Evolutionary conservation across 768 basidiomycete genomes (phyloP).

Genomic region (Dacryopinax primogenitus): DNA sequence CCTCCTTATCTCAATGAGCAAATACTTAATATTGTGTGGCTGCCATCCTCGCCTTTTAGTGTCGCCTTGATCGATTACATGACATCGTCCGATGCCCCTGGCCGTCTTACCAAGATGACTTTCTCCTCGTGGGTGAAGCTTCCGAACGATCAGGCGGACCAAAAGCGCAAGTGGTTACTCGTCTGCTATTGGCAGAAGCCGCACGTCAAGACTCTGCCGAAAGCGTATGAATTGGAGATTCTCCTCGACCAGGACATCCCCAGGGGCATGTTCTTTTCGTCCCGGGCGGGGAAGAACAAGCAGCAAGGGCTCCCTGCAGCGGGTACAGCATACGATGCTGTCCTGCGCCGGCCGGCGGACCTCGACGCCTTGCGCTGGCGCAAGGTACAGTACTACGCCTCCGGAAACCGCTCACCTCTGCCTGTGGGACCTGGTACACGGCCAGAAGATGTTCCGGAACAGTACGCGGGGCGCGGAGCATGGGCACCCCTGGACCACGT

Average conservation of each 20-base stretch:
- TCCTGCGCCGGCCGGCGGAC: background rate
- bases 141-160: background rate
- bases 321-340: background rate
- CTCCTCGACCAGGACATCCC: background rate
- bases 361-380: background rate
- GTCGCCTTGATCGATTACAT: background rate
- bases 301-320: slow-evolving; percentile 1
- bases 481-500: background rate
- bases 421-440: background rate
- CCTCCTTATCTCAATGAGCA: background rate
- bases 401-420: background rate
- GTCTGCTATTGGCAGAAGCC: slow-evolving; percentile 7
- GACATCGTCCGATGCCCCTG: background rate
- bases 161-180: slow-evolving; percentile 2
- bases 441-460: background rate
- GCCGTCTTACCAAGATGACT: background rate
- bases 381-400: background rate
- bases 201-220: slow-evolving; percentile 3
- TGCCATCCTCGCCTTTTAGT: background rate
- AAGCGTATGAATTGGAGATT: background rate
- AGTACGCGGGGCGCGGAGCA: background rate
- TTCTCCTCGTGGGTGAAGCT: slow-evolving; percentile 2
- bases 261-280: background rate
- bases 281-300: slow-evolving; percentile 7
- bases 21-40: background rate